A percentile compares a stretch with the other conserved stretches of the same genome.
phyloP scores from a whole-genome alignment of 1,139 yeast species.

The Taphrina sp. region DNA sequence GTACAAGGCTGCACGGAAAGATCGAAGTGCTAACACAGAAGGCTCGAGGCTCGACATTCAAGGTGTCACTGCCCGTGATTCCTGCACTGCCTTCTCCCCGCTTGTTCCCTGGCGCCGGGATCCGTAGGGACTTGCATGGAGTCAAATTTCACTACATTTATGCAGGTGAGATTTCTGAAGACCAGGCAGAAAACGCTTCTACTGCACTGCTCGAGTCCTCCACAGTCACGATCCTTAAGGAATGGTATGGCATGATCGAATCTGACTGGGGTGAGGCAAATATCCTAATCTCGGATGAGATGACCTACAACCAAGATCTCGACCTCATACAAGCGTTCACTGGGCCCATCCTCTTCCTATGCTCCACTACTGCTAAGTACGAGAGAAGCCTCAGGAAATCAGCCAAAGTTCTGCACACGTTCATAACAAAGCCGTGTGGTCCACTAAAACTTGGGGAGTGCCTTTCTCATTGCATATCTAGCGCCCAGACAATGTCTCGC shows the following conservation, averaged over 20 bases:
- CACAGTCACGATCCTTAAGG: neutral
- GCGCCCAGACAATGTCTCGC: constrained; percentile 1
- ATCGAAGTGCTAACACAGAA: constrained; percentile 5
- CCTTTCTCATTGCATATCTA: neutral
- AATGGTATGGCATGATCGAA: constrained; percentile 12
- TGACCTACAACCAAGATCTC: neutral
- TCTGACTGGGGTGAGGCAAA: neutral
- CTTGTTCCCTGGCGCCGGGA: constrained; percentile 5
- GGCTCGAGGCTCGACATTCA: constrained; percentile 8
- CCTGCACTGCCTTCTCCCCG: neutral
- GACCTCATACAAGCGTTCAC: neutral
- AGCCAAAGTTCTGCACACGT: constrained; percentile 1
- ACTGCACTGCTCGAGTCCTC: neutral
- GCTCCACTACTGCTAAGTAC: constrained; percentile 16
- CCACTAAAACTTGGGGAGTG: constrained; percentile 11
- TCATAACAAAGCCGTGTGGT: constrained; percentile 25
- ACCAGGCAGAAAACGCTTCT: neutral
- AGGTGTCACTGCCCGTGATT: constrained; percentile 13
- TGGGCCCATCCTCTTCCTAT: constrained; percentile 4
- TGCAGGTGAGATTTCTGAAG: neutral
- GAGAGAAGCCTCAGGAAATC: neutral
- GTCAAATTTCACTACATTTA: constrained; percentile 1
- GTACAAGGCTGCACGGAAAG: constrained; percentile 40
- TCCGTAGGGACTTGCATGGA: constrained; percentile 2
- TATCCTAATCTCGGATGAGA: constrained; percentile 5